Percentiles rank a stretch among this genome's conserved stretches.
phyloP scores from a whole-genome alignment of 345 rosid genomes.

The Eucalyptus curtisii region DNA sequence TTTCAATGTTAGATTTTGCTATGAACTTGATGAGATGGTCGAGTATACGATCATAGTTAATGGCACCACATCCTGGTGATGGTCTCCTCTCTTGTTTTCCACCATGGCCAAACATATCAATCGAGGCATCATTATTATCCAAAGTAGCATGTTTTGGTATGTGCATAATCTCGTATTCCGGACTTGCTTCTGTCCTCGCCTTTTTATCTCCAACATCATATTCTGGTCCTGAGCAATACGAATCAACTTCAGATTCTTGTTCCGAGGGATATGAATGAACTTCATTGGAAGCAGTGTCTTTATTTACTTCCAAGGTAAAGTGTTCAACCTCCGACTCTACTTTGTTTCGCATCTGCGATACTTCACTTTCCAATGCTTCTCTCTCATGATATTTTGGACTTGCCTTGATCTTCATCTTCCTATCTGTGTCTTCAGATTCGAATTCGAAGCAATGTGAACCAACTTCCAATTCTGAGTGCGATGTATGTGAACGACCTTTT shows the following conservation, averaged over 20 bases:
- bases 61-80: background rate
- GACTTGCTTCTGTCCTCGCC: background rate
- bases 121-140: accelerated
- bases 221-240: background rate
- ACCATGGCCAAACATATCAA: background rate
- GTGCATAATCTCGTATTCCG: background rate
- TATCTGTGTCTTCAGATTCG: background rate
- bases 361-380: background rate
- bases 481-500: background rate
- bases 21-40: background rate
- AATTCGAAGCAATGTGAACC: background rate
- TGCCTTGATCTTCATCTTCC: background rate
- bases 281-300: background rate
- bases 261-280: background rate
- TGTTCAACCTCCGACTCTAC: background rate
- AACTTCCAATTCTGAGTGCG: background rate
- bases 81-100: background rate
- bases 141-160: background rate
- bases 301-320: background rate
- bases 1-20: background rate
- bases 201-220: background rate
- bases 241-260: background rate
- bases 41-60: accelerated
- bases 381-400: background rate
- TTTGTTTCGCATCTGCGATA: background rate